Base-by-base conservation (phyloP, 2,329 filamentous ascomycete species). In the Chrysosporium queenslandicum region DNA sequence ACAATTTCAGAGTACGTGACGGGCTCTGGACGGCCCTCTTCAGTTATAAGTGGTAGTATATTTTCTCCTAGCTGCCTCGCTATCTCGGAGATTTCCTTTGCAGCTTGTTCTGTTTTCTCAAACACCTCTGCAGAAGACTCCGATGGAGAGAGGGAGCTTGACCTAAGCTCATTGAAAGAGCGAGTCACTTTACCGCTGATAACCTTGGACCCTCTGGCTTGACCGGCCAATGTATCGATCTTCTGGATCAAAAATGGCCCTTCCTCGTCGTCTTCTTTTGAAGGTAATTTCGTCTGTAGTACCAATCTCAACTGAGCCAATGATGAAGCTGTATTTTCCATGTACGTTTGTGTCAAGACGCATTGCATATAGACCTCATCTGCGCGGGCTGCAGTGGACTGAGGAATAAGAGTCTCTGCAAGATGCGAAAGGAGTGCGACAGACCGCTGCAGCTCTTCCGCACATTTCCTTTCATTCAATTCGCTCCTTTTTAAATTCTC, bases 371-470 rank as follows among this genome's bases (percentile, higher is more conserved):
- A 81, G 30, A 90, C 71, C 60, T 89, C 81, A 62, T 90, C 85
- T 0, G 87, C 86, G 65, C 86, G 87, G 62, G 80, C 83, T 58
- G 85, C 80, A 7, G 88, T 72, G 41, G 79, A 82, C 49, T 77
- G 74, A 1, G 81, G 77, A 43, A 95, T 82, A 63, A 94, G 83
- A 20, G 90, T 82, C 63, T 91, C 86, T 8, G 82, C 84, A 12
- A 96, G 77, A 66, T 96, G 89, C n/a, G 80, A 80, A 76, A 96
- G 83, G 50, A 96, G 77, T 50, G 88, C 86, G 59, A 94, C 86
- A 5, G 87, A 91, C 50, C 86, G 81, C 61, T 91, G 83, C 34
- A 97, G 74, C 64, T 94, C 87, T 21, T 81, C 80, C 0, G 86
- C 83, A 63, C 89, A 89, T 61, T 87, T 84, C 66, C 85, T 81